These are phyloP conservation scores for Rhexocercosporidium sp. DNA, from an alignment of 2,329 filamentous ascomycete species.

Conservation along the genomic window DNA sequence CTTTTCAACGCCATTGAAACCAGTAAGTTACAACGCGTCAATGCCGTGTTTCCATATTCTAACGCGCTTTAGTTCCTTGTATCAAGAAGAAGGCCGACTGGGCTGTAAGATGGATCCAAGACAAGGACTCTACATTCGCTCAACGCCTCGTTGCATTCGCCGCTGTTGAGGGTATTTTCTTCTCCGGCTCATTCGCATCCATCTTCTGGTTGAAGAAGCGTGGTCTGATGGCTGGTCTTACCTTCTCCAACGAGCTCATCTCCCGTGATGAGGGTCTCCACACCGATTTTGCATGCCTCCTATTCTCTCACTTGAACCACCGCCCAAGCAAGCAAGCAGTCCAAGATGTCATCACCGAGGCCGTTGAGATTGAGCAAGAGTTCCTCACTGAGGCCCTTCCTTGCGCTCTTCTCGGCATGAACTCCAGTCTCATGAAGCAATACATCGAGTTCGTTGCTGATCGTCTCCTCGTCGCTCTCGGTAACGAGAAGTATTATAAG, in stretches of 20 bases:
- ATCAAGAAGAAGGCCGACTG: constrained; percentile 99
- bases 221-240: constrained; percentile 96
- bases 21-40: constrained; percentile 60
- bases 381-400: constrained; percentile 97
- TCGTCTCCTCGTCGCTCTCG: constrained; percentile 88
- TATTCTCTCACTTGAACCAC: constrained; percentile 97
- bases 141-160: constrained; percentile 96
- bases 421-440: constrained; percentile 95
- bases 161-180: constrained; percentile 99
- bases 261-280: constrained; percentile 99
- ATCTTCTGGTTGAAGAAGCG: constrained; percentile 99
- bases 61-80: constrained; percentile 72
- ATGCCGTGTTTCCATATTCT: constrained; percentile 29
- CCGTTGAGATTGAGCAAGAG: constrained; percentile 94
- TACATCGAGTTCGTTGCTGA: constrained; percentile 99
- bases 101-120: constrained; percentile 93
- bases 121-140: constrained; percentile 92
- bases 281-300: constrained; percentile 97
- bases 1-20: constrained; percentile 99
- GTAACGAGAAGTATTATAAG: constrained; percentile 94
- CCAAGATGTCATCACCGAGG: constrained; percentile 88
- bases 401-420: constrained; percentile 95
- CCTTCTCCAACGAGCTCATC: constrained; percentile 99
- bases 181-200: constrained; percentile 96
- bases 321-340: constrained; percentile 84